Evolutionary conservation across 2,329 filamentous ascomycete genomes (phyloP), one percentile per base, ranked within the genome.

Genomic region (Diaporthe destruens): DNA sequence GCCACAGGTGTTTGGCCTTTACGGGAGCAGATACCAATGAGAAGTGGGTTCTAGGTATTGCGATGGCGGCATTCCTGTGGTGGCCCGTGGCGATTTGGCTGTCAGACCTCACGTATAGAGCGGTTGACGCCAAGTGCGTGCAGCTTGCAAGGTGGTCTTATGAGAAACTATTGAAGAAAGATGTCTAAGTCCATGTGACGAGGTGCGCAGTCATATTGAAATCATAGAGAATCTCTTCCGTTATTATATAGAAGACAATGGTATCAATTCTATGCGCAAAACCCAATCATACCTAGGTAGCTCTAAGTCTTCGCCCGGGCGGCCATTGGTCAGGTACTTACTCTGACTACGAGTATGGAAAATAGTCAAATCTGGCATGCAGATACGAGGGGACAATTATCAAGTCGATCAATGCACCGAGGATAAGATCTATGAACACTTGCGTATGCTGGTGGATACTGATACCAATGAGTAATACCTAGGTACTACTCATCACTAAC

Each of bases 41-140:
- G 14, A 29, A 53, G 20, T 73, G 69, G 18, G 34, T 49, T 6
- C 39, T 71, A 9, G 73, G 61, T n/a, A 73, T 74, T n/a, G 36
- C 63, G 1, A 16, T 74, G 3, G 73, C 73, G 18, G 71, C 71
- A 6, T 55, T 36, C 34, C 14, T 74, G 29, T 74, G 73, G 73
- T 74, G 71, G 73, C 71, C 71, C 2, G 44, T 73, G 5, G 61
- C 71, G 16, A 73, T 74, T 7, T 74, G 68, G 54, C 8, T 69
- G 3, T 16, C 73, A 32, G 73, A 74, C 34, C 49, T 74, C 4
- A 71, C 68, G 1, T 59, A 59, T 2, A 57, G 73, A 14, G 49
- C 29, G 16, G 63, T 74, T 55, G 73, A 74, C 20, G 44, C 65
- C 1, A 73, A 68, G 16, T 69, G 71, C 59, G 73, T 74, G n/a